Conservation (phyloP, 129 eudicot genomes). For the Calendula officinalis region DNA sequence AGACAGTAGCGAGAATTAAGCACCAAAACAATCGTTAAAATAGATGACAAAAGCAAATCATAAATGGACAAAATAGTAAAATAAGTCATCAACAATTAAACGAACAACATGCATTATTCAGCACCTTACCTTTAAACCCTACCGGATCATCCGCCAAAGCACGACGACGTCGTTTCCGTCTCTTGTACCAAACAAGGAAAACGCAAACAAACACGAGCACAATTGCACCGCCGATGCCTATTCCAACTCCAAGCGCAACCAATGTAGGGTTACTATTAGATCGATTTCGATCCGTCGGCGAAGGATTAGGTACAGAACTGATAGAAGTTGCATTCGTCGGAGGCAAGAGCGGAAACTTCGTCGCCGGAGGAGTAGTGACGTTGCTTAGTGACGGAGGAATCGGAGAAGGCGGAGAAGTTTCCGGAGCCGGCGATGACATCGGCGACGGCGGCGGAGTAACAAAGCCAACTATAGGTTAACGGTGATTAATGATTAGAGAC, state of each 20-base stretch:
- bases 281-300: slow-evolving; percentile 24
- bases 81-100: not conserved
- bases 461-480: slow-evolving; percentile 18
- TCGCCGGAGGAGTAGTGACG: slow-evolving; percentile 24
- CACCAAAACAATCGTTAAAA: not conserved
- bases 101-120: not conserved
- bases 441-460: slow-evolving; percentile 25
- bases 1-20: not conserved
- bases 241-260: slow-evolving; percentile 66
- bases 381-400: slow-evolving; percentile 19
- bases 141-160: slow-evolving; percentile 27
- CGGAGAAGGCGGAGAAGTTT: slow-evolving; percentile 36
- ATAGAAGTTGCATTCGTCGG: slow-evolving; percentile 14
- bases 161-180: slow-evolving; percentile 45
- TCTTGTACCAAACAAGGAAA: slow-evolving; percentile 50
- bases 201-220: slow-evolving; percentile 55
- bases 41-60: not conserved
- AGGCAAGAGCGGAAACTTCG: slow-evolving; percentile 32
- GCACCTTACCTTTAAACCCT: slow-evolving; percentile 44
- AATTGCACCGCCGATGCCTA: slow-evolving; percentile 72
- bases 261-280: slow-evolving; percentile 35
- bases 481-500: slow-evolving; percentile 10
- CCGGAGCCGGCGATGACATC: slow-evolving; percentile 40
- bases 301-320: slow-evolving; percentile 23
- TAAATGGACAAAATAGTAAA: not conserved